Conservation (phyloP, 2,329 filamentous ascomycete genomes). For the Fusarium acutatum region DNA sequence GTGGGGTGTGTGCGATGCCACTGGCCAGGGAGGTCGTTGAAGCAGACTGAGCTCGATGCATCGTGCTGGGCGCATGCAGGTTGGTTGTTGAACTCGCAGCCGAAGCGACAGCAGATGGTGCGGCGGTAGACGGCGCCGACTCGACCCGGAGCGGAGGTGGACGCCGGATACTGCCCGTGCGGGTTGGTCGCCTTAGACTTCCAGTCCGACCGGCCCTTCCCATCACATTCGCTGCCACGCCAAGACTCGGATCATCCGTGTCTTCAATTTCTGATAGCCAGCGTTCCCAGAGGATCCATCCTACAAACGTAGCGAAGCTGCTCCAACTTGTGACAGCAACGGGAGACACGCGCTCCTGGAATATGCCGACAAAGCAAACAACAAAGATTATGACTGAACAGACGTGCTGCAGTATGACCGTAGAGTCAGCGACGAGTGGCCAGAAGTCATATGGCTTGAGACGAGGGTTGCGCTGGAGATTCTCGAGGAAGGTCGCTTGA, state of each 20-base stretch:
- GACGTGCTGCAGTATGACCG: conserved; percentile 96
- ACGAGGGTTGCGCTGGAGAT: conserved; percentile 92
- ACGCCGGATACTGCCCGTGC: conserved; percentile 50
- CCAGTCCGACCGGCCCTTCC: conserved; percentile 48
- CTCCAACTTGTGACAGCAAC: conserved; percentile 89
- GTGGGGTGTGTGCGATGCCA: conserved; percentile 36
- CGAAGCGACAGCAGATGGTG: conserved; percentile 40
- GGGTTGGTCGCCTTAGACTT: conserved; percentile 46
- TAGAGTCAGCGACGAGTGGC: conserved; percentile 93
- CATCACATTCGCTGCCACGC: conserved; percentile 48
- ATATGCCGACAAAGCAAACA: conserved; percentile 92
- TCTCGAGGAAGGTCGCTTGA: conserved; percentile 94
- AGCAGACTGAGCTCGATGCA: conserved; percentile 58
- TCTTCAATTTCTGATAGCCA: conserved; percentile 81
- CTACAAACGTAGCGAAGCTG: conserved; percentile 81
- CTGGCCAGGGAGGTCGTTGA: conserved; percentile 64
- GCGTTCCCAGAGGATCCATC: conserved; percentile 91
- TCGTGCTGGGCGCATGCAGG: conserved; percentile 43
- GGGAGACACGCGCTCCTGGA: conserved; percentile 85
- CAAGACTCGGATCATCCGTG: conserved; percentile 51
- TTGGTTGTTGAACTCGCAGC: conserved; percentile 59
- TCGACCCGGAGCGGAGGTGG: conserved; percentile 44
- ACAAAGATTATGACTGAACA: conserved; percentile 95
- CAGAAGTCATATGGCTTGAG: conserved; percentile 98
- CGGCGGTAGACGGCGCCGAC: conserved; percentile 38